phyloP scores from a whole-genome alignment of 2,329 filamentous ascomycete species.

The Cercospora sp. region DNA sequence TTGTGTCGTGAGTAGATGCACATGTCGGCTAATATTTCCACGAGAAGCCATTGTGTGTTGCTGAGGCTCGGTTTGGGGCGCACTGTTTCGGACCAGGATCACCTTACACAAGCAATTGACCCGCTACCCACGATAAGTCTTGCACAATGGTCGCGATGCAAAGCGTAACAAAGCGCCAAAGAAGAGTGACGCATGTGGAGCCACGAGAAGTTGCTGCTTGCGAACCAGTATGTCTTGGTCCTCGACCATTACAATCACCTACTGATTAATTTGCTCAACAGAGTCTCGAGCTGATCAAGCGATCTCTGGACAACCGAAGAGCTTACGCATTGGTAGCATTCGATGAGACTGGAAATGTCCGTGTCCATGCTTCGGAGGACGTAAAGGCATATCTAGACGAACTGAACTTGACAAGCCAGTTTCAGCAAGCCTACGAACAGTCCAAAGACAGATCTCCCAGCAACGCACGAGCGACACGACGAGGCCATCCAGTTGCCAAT shows the following conservation, averaged over 20 bases:
- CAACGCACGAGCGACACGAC: not conserved
- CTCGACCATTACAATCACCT: not conserved
- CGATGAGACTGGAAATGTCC: conserved; percentile 20
- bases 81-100: not conserved
- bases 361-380: conserved; percentile 13
- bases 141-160: not conserved
- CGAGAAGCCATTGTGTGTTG: not conserved
- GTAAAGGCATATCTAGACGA: conserved; percentile 19
- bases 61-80: not conserved
- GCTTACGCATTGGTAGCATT: conserved; percentile 21
- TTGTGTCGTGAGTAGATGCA: not conserved
- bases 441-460: conserved; percentile 1
- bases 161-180: not conserved
- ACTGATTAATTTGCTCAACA: not conserved
- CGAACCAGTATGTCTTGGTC: not conserved
- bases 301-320: conserved; percentile 5
- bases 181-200: not conserved
- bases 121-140: not conserved
- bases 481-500: conserved; percentile 1
- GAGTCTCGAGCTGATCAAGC: conserved; percentile 12
- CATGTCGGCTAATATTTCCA: not conserved
- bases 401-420: conserved; percentile 3
- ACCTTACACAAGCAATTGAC: not conserved
- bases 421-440: conserved; percentile 12
- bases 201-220: not conserved